Evolutionary conservation across 768 basidiomycete species (phyloP), one percentile per base, ranked within the genome.

Genomic region (Collybia sordida): DNA sequence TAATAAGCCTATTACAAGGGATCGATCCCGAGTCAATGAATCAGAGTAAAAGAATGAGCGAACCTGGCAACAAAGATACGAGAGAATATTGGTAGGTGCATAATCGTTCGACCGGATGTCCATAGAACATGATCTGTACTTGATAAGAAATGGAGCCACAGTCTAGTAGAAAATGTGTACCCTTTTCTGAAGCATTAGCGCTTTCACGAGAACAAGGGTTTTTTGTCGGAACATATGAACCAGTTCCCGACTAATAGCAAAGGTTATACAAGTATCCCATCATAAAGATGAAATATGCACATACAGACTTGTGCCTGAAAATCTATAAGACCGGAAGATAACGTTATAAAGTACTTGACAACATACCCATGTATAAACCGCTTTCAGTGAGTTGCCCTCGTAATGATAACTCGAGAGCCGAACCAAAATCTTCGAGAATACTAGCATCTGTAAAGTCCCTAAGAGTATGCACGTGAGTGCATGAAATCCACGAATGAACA

Each of bases 61-160:
- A 44, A 91, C 92, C 90, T 8, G 96, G 96, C 52, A 98, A 79
- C 6, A 98, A 76, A 0, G 96, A 93, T 41, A 97, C 81, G n/a
- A 98, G 77, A 0, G 94, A 96, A 66, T 99, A 99, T 65, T 99
- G 97, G 63, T 93, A 98, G 21, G 94, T 98, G 71, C 96, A 98
- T 17, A 99, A 71, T 40, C 86, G 85, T 68, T 99, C 97, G 2
- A 98, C 96, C 0, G 96, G 96, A 62, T 96, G 92, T 5, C 95
- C 95, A 60, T 82, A 97, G 67, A 99, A 95, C 86, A 98, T 88
- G 51, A 98, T 89, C 93, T 96, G 62, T 9, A 11, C n/a, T 23
- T 43, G 4, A 22, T 37, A 7, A 28, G 21, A 45, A 18, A 39
- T 50, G 15, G 58, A 44, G 34, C 50, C 9, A 31, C 15, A 41